Percentiles rank a stretch among this genome's conserved stretches.
phyloP scores from a whole-genome alignment of 2,329 filamentous ascomycete species.

The Nothophaeocryptopus gaeumannii region DNA sequence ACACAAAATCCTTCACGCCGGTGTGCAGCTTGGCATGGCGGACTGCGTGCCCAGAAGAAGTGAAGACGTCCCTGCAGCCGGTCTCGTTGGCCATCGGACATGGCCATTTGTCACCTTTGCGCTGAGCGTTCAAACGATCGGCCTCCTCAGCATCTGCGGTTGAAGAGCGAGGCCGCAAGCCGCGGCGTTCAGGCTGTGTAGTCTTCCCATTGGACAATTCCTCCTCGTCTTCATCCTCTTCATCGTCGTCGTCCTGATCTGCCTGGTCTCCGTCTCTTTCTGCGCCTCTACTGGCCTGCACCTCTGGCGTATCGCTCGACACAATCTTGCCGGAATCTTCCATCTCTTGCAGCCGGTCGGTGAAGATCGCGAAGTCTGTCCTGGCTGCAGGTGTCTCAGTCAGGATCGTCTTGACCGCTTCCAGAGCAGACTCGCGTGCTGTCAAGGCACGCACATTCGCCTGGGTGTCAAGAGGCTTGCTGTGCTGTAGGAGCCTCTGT shows the following conservation, averaged over 20 bases:
- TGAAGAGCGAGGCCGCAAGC: conserved; percentile 8
- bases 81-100: conserved; percentile 12
- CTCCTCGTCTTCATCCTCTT: background rate
- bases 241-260: background rate
- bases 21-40: conserved; percentile 11
- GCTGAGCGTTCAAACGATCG: background rate
- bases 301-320: background rate
- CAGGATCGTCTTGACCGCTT: conserved; percentile 12
- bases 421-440: conserved; percentile 10
- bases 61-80: conserved; percentile 12
- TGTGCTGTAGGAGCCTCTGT: conserved; percentile 7
- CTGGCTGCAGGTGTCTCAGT: conserved; percentile 10
- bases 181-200: background rate
- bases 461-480: conserved; percentile 5
- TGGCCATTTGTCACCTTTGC: conserved; percentile 5
- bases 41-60: conserved; percentile 8
- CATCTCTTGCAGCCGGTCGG: conserved; percentile 6
- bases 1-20: conserved; percentile 9
- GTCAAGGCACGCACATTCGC: conserved; percentile 9
- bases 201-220: background rate
- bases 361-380: conserved; percentile 4
- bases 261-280: conserved; percentile 1
- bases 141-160: background rate
- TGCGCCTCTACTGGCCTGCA: background rate
- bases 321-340: conserved; percentile 6